A percentile compares a stretch with the other conserved stretches of the same genome.
Evolutionary conservation across 768 basidiomycete species (phyloP).

Genomic region (Multifurca ochricompacta): DNA sequence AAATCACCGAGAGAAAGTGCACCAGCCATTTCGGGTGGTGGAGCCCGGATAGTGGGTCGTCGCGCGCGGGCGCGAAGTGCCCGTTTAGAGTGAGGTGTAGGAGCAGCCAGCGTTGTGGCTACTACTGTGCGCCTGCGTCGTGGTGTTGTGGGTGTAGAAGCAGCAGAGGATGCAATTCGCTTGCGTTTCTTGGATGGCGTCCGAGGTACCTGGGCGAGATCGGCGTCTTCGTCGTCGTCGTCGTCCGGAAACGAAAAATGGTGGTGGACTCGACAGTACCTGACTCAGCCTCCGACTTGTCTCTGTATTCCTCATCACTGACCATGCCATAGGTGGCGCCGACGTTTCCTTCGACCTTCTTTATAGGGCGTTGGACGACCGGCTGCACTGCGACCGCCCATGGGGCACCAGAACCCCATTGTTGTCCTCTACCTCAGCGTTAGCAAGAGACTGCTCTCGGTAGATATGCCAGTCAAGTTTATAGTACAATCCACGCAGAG

Average conservation of each 20-base stretch:
- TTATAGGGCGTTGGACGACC: conserved; percentile 8
- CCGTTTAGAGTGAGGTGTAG: conserved; percentile 24
- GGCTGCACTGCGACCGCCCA: conserved; percentile 16
- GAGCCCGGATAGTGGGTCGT: conserved; percentile 26
- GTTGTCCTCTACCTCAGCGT: not conserved
- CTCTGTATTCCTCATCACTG: conserved; percentile 17
- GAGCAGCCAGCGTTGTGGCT: conserved; percentile 27
- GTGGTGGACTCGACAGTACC: conserved; percentile 32
- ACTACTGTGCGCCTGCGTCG: conserved; percentile 18
- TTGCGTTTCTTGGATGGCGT: conserved; percentile 54
- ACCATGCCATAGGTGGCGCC: not conserved
- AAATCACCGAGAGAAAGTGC: conserved; percentile 30
- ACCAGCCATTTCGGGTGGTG: conserved; percentile 31
- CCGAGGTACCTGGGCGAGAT: conserved; percentile 27
- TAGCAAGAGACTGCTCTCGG: conserved; percentile 3
- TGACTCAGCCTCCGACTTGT: conserved; percentile 26
- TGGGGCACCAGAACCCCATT: conserved; percentile 13
- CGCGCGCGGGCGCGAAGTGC: conserved; percentile 19
- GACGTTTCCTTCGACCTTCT: conserved; percentile 14
- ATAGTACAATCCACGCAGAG: conserved; percentile 14
- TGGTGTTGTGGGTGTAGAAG: conserved; percentile 16
- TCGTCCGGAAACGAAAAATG: conserved; percentile 21
- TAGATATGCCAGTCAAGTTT: conserved; percentile 7
- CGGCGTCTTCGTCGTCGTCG: too few relatives aligned
- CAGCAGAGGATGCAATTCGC: conserved; percentile 24